These are phyloP conservation scores for Coprinellus micaceus DNA, from an alignment of 768 basidiomycete genomes.

Conservation along the genomic window DNA sequence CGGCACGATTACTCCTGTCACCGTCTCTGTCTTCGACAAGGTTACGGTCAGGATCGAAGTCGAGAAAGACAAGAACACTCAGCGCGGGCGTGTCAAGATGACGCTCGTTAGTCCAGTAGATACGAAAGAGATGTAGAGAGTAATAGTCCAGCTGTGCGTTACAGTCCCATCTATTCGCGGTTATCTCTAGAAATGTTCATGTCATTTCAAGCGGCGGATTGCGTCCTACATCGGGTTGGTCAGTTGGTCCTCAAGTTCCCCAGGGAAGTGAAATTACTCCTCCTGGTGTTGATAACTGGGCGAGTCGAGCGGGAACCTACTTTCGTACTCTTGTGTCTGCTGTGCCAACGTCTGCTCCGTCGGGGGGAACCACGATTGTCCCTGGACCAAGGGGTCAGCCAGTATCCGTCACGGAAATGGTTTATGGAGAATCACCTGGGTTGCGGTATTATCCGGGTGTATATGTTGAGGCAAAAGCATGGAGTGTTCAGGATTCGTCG, in stretches of 20 bases:
- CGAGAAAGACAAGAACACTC: conserved; percentile 93
- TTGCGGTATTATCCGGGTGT: too few species aligned
- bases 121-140: conserved; percentile 36
- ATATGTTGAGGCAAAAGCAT: too few species aligned
- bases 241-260: too few species aligned
- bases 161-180: background rate
- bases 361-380: too few species aligned
- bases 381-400: too few species aligned
- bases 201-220: background rate
- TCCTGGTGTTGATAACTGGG: background rate
- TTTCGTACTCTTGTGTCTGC: too few species aligned
- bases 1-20: conserved; percentile 38
- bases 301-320: background rate
- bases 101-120: conserved; percentile 65
- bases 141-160: background rate
- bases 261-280: background rate
- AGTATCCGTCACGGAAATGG: too few species aligned
- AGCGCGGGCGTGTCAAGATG: conserved; percentile 87
- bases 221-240: background rate
- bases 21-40: conserved; percentile 90
- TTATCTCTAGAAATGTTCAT: too few species aligned
- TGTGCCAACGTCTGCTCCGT: too few species aligned
- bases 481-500: too few species aligned
- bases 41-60: conserved; percentile 87
- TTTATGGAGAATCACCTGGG: too few species aligned